Evolutionary conservation across 495 filamentous ascomycete genomes (phyloP).

Genomic region (Emericellopsis terricola): DNA sequence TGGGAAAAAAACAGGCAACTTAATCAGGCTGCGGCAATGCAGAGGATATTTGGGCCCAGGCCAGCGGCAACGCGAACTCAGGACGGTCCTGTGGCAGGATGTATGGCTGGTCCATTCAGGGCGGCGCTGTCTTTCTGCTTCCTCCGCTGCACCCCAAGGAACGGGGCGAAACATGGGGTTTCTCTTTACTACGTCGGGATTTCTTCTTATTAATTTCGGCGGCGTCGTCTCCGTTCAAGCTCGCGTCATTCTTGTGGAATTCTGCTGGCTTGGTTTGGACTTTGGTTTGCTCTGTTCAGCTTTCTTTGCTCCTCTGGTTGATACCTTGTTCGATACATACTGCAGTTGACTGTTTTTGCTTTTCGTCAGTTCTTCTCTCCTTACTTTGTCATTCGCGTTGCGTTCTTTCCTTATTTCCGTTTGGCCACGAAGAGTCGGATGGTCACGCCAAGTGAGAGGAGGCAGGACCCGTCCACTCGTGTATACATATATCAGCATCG

Average conservation of each 20-base stretch:
- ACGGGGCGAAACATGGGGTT: too few species aligned
- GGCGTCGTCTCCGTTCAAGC: neutral
- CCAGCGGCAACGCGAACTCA: slow-evolving; percentile 24
- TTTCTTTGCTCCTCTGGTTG: slow-evolving; percentile 8
- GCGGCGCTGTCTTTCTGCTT: slow-evolving; percentile 11
- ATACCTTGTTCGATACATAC: slow-evolving; percentile 7
- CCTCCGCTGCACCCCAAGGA: slow-evolving; percentile 13
- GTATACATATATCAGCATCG: neutral
- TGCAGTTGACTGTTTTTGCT: slow-evolving; percentile 1
- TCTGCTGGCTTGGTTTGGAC: slow-evolving; percentile 6
- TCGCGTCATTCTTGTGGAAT: neutral
- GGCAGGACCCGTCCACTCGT: neutral
- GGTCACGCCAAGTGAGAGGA: neutral
- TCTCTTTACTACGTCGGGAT: too few species aligned
- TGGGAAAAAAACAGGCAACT: too few species aligned
- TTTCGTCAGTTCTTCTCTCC: slow-evolving; percentile 1
- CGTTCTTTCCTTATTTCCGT: neutral
- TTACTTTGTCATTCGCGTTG: too few species aligned
- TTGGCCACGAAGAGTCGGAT: neutral
- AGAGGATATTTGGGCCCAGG: slow-evolving; percentile 18
- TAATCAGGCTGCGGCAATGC: too few species aligned
- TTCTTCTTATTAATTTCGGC: slow-evolving; percentile 3
- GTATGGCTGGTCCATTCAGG: slow-evolving; percentile 34
- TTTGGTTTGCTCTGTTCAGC: slow-evolving; percentile 4
- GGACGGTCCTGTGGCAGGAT: slow-evolving; percentile 24